Percentiles rank a stretch among this genome's conserved stretches.
Conservation (phyloP, 176 grass and related monocot genomes). For the Guadua angustifolia region DNA sequence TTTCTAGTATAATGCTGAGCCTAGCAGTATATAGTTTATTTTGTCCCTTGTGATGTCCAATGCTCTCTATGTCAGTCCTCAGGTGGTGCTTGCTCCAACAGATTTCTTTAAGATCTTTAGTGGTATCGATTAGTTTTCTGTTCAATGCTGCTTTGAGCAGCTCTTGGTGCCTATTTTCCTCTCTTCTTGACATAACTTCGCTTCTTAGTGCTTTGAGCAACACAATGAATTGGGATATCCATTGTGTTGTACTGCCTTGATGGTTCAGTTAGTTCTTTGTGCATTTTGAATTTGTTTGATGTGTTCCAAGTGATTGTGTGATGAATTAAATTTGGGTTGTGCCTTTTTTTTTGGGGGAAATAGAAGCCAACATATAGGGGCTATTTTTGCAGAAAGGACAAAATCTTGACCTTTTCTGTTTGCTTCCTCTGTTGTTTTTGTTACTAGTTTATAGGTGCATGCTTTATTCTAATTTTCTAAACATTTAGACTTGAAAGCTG, state of each 20-base stretch:
- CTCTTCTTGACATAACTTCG: slow-evolving; percentile 5
- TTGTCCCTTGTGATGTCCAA: not conserved
- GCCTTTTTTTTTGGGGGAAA: not conserved
- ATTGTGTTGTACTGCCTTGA: slow-evolving; percentile 7
- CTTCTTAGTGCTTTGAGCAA: not conserved
- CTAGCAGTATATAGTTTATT: not conserved
- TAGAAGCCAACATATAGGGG: not conserved
- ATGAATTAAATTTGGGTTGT: slow-evolving; percentile 5
- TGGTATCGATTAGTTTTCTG: slow-evolving; percentile 18
- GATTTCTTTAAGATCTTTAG: slow-evolving; percentile 8
- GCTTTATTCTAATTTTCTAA: slow-evolving; percentile 10
- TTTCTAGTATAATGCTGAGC: not conserved
- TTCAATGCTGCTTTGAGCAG: not conserved
- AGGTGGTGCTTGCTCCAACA: not conserved
- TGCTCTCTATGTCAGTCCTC: not conserved
- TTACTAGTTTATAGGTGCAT: slow-evolving; percentile 7
- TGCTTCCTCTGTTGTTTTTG: slow-evolving; percentile 5
- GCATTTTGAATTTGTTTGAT: not conserved
- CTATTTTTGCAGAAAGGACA: slow-evolving; percentile 9
- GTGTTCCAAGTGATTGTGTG: not conserved
- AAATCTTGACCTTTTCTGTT: not conserved
- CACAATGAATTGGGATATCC: not conserved
- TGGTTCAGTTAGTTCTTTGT: not conserved
- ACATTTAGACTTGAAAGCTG: not conserved
- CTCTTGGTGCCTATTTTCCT: not conserved